phyloP scores from a whole-genome alignment of 176 grass and related monocot genomes.

The Oryza rufipogon region DNA sequence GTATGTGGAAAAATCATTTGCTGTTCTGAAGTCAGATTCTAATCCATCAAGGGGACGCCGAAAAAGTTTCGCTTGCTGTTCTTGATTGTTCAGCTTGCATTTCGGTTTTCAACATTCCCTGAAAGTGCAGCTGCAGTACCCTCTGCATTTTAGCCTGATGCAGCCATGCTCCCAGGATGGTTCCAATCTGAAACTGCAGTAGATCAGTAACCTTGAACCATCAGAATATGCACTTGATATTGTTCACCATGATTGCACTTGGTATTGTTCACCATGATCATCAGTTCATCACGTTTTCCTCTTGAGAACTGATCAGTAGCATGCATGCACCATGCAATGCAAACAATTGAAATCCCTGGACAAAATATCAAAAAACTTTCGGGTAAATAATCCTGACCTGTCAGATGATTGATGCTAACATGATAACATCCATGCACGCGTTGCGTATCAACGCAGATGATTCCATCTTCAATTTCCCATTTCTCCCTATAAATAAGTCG shows the following conservation, averaged over 20 bases:
- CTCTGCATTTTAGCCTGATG: not conserved
- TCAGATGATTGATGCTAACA: not conserved
- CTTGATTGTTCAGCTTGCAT: not conserved
- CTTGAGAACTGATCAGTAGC: not conserved
- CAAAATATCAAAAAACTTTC: too few species aligned
- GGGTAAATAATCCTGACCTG: not conserved
- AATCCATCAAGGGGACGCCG: too few species aligned
- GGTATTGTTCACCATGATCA: too few species aligned
- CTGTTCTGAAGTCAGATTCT: too few species aligned
- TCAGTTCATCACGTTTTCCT: not conserved
- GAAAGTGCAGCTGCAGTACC: not conserved
- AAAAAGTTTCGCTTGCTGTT: not conserved
- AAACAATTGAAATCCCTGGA: too few species aligned
- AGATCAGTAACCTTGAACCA: not conserved
- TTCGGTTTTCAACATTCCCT: not conserved
- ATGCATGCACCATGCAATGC: too few species aligned
- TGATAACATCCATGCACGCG: too few species aligned
- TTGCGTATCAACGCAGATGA: too few species aligned
- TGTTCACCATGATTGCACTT: too few species aligned
- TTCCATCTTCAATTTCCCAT: too few species aligned
- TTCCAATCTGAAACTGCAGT: not conserved
- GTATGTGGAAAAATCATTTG: too few species aligned
- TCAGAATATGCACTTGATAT: not conserved
- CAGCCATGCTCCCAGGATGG: not conserved
- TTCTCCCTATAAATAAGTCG: not conserved